phyloP scores from a whole-genome alignment of 805 yeast species.

The Ogataea kodamae region DNA sequence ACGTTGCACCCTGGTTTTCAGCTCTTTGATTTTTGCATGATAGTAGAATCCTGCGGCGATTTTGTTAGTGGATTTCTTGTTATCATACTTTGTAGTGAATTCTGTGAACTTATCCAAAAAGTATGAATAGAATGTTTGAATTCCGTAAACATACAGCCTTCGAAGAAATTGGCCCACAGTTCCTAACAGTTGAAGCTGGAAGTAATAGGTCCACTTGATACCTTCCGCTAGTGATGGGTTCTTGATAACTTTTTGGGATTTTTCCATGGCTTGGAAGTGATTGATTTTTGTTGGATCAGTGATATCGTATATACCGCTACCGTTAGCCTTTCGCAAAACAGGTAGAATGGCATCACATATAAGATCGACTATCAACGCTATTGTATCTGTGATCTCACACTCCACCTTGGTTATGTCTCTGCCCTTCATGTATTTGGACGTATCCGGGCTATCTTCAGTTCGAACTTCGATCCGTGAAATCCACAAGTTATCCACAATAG shows the following conservation, averaged over 20 bases:
- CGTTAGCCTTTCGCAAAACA: constrained; percentile 57
- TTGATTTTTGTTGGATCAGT: constrained; percentile 67
- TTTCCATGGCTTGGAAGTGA: constrained; percentile 67
- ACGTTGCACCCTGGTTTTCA: constrained; percentile 44
- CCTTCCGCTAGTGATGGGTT: constrained; percentile 63
- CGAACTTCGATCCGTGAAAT: constrained; percentile 81
- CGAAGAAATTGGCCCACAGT: constrained; percentile 70
- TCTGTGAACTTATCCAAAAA: constrained; percentile 56
- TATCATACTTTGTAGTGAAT: constrained; percentile 53
- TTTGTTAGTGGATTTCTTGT: constrained; percentile 59
- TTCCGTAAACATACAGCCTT: constrained; percentile 76
- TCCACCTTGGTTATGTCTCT: constrained; percentile 59
- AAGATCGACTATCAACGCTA: constrained; percentile 50
- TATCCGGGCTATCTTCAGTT: constrained; percentile 80
- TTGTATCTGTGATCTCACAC: constrained; percentile 52
- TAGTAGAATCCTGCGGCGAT: constrained; percentile 59
- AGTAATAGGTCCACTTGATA: constrained; percentile 67
- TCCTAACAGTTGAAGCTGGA: constrained; percentile 57
- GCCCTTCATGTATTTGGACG: constrained; percentile 69
- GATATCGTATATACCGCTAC: constrained; percentile 57
- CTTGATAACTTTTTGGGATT: constrained; percentile 52
- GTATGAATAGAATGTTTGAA: constrained; percentile 69
- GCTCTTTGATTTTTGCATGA: constrained; percentile 42
- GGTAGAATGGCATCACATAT: constrained; percentile 68
- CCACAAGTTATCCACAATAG: constrained; percentile 65